These are phyloP conservation scores for Pichia gijzeniarum DNA, from an alignment of 805 yeast species.

Conservation along the genomic window DNA sequence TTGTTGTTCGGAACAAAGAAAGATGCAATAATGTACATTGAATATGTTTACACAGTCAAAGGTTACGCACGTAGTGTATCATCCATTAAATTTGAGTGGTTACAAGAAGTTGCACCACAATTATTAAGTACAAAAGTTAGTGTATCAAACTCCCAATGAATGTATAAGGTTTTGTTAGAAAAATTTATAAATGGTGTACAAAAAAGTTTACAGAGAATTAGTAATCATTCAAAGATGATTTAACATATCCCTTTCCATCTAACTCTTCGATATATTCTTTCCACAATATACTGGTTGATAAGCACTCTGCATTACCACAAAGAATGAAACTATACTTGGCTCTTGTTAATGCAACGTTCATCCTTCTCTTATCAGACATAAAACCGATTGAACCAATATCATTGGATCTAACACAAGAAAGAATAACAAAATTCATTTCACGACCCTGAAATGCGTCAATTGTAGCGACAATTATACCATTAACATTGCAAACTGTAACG, in stretches of 20 bases:
- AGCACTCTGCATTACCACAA: conserved; percentile 51
- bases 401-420: conserved; percentile 74
- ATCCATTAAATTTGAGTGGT: conserved; percentile 74
- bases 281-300: conserved; percentile 47
- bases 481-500: conserved; percentile 40
- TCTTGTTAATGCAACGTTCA: conserved; percentile 70
- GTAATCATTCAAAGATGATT: conserved; percentile 10
- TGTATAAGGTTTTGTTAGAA: background rate
- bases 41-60: conserved; percentile 86
- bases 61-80: conserved; percentile 92
- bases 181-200: background rate
- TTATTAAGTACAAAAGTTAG: conserved; percentile 38
- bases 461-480: conserved; percentile 44
- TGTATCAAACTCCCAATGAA: conserved; percentile 4
- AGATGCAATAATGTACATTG: conserved; percentile 91
- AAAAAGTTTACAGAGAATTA: background rate
- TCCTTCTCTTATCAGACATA: conserved; percentile 51
- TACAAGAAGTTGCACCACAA: conserved; percentile 75
- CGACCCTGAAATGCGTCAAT: conserved; percentile 94
- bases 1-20: conserved; percentile 72
- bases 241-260: conserved; percentile 22
- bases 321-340: conserved; percentile 57
- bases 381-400: conserved; percentile 51
- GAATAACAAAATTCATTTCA: conserved; percentile 73
- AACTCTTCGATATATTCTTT: conserved; percentile 39